Evolutionary conservation across 345 rosid genomes (phyloP), one percentile per base, ranked within the genome.

Genomic region (Hibiscus syriacus): DNA sequence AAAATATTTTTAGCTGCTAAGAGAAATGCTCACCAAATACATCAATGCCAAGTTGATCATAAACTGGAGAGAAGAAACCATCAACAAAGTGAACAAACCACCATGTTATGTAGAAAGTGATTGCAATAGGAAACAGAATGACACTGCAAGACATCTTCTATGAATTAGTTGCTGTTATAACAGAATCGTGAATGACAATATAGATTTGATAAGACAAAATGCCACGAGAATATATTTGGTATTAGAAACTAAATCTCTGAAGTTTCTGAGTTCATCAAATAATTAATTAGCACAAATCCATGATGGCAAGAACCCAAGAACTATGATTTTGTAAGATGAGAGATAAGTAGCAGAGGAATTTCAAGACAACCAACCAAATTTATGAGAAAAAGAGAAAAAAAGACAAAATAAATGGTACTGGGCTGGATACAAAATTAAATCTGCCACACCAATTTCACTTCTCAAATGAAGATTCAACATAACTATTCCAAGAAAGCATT

Each of bases 71-170:
- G 88, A 95, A 95, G 72, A 95, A 95, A 8, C 99, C 86, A 82
- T 95, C 98, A 26, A 95, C 98, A 65, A 95, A 90, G 83, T 90
- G 98, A 84, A 95, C 86, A 75, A 95, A 95, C 99, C 99, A 95
- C 99, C 99, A 95, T 1, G 99, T 95, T 55, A 88, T 76, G 67
- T 92, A 95, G 86, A 95, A 95, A 64, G 98, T 95, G 76, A 92
- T 81, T 0, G 96, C 95, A 71, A 95, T 90, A 22, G 98, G 99
- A 72, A 95, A 86, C 63, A 95, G 78, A 80, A 95, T 95, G 67
- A 92, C 99, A 75, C 99, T 94, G 90, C 86, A 84, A 69, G 76
- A 77, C 50, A 48, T 29, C 23, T 17, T 29, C 23, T 17, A 60
- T 54, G 76, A 73, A 57, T 67, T 30, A 79, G 82, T 34, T 71